A percentile compares a stretch with the other conserved stretches of the same genome.
Conservation (phyloP, 2,329 filamentous ascomycete genomes). For the Talaromyces sp. region DNA sequence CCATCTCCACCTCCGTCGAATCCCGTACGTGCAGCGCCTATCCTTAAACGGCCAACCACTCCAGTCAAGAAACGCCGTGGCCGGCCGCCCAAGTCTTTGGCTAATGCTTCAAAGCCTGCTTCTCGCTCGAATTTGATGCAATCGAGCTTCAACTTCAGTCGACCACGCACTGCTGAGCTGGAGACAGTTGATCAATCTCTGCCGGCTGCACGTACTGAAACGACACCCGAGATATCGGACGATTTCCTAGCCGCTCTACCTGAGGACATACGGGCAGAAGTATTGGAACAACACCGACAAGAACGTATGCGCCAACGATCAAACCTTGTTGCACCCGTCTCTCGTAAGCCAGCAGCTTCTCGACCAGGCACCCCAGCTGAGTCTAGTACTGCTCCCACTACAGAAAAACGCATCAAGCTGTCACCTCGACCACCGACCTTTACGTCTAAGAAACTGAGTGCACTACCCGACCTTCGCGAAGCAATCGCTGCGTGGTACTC, state of each 20-base stretch:
- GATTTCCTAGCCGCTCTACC: constrained; percentile 81
- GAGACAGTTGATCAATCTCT: constrained; percentile 21
- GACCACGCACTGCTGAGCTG: constrained; percentile 23
- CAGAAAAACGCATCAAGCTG: constrained; percentile 34
- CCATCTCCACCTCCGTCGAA: constrained; percentile 5
- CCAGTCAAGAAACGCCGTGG: constrained; percentile 65
- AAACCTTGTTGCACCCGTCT: constrained; percentile 36
- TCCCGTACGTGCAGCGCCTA: not conserved
- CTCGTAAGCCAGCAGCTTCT: constrained; percentile 16
- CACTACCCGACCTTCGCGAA: constrained; percentile 63
- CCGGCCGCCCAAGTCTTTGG: constrained; percentile 38
- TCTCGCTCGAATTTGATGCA: constrained; percentile 64
- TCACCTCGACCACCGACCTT: constrained; percentile 59
- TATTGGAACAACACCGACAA: constrained; percentile 70
- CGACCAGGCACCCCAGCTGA: constrained; percentile 21
- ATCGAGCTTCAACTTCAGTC: constrained; percentile 63
- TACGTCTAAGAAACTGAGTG: constrained; percentile 56
- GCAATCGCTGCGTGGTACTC: constrained; percentile 74
- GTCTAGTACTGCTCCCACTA: constrained; percentile 12
- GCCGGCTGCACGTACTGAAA: constrained; percentile 30
- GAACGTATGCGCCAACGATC: constrained; percentile 57
- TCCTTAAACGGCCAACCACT: constrained; percentile 50
- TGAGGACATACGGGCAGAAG: constrained; percentile 72
- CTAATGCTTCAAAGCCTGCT: constrained; percentile 48
- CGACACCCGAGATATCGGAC: constrained; percentile 52